Conservation (phyloP, 1,284 basidiomycete species). For the Rhizoctonia solani region DNA sequence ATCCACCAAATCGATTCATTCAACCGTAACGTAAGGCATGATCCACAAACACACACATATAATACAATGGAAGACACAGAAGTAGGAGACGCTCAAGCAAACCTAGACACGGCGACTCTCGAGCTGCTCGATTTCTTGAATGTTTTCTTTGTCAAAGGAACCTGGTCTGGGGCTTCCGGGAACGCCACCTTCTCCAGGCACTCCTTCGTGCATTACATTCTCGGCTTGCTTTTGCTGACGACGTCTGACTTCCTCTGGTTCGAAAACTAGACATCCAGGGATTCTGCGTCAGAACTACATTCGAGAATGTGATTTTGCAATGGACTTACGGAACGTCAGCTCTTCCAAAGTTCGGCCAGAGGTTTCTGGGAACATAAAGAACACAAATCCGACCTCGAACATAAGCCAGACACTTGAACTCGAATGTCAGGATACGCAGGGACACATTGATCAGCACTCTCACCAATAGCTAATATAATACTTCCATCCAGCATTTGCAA, state of each 20-base stretch:
- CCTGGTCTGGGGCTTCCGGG: conserved; percentile 11
- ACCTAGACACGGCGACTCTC: conserved; percentile 9
- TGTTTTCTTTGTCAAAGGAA: conserved; percentile 25
- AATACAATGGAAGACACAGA: background rate
- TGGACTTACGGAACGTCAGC: conserved; percentile 58
- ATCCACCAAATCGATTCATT: too few species aligned
- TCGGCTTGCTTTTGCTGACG: conserved; percentile 14
- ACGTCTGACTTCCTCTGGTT: conserved; percentile 23
- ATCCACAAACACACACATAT: too few species aligned
- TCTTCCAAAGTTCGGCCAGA: conserved; percentile 61
- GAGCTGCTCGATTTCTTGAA: conserved; percentile 27
- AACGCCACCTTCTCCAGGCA: background rate
- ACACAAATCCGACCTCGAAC: conserved; percentile 56
- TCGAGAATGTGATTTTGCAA: background rate
- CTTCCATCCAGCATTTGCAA: conserved; percentile 53
- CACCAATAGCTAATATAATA: conserved; percentile 41
- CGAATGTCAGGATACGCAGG: conserved; percentile 50
- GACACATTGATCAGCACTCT: conserved; percentile 46
- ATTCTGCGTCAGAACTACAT: background rate
- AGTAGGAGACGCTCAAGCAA: background rate
- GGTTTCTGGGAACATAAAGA: conserved; percentile 60
- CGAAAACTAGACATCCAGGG: conserved; percentile 11
- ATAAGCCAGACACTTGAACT: conserved; percentile 49
- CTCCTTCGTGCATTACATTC: conserved; percentile 16
- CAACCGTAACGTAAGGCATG: too few species aligned